Evolutionary conservation across 345 rosid genomes (phyloP).

Genomic region (Brassica incana): DNA sequence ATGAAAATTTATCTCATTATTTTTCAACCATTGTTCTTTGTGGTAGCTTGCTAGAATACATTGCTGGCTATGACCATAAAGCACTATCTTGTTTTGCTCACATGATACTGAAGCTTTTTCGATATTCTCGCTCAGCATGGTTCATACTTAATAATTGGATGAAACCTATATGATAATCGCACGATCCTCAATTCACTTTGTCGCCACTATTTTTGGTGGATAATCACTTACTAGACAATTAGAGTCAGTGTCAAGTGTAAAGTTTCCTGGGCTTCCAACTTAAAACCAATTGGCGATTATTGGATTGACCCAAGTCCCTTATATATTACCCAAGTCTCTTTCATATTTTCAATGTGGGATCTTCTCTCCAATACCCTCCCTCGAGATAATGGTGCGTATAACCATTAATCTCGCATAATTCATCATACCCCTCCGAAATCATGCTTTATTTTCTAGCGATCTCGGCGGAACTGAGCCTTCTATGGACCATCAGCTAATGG

Average conservation of each 20-base stretch:
- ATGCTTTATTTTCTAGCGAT: no score
- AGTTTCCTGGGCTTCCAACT: no score
- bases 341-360: no score
- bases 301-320: no score
- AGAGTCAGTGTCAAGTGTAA: background rate
- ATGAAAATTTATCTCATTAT: background rate
- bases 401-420: no score
- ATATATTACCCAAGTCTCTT: no score
- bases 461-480: no score
- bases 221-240: background rate
- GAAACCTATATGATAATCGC: constrained; percentile 9
- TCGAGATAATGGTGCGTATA: no score
- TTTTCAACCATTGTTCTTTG: background rate
- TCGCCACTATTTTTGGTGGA: constrained; percentile 2
- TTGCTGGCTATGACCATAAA: background rate
- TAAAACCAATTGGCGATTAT: no score
- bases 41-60: background rate
- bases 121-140: background rate
- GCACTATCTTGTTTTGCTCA: background rate
- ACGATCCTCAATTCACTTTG: constrained; percentile 10
- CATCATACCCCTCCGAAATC: no score
- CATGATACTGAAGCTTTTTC: background rate
- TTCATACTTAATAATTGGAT: background rate
- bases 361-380: no score
- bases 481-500: no score